Evolutionary conservation across 306 rosid species (phyloP), one percentile per base, ranked within the genome.

Genomic region (Vachellia collinsii): DNA sequence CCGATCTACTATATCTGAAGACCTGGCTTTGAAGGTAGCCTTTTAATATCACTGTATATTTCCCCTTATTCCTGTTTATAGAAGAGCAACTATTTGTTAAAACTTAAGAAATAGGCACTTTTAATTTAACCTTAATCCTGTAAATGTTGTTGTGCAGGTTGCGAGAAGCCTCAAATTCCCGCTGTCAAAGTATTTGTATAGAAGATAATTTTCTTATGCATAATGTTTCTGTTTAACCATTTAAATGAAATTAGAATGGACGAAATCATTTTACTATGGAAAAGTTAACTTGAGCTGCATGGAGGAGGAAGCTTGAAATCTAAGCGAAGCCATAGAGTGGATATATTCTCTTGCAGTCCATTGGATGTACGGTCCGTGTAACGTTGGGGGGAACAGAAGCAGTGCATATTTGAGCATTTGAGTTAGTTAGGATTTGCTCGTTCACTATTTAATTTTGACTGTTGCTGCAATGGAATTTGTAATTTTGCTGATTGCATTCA

Each of bases 121-220:
- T 29, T 29, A 29, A 29, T 29, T 2, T 29, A 29, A 29, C n/a
- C 48, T 8, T 29, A 22, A 7, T 17, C 10, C 34, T 22, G 25
- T 25, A 16, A 50, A 29, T 70, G 46, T 75, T 81, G 72, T 70
- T 81, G 71, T 61, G 77, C 96, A 95, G 99, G 99, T 92, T 48
- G 98, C 99, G 66, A 91, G 93, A 91, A 95, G 97, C 82, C 89
- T 93, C 9, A 88, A 90, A 87, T 95, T 95, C 75, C 98, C 97
- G n/a, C 85, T 95, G 56, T 89, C 97, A 17, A 95, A 89, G 83
- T 95, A 91, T 85, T 66, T 95, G 79, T 95, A 95, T 82, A 89
- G 97, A 85, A 83, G 88, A 70, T 94, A 79, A 78, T 34, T 51
- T 23, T 62, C 42, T 75, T 62, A 50, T 43, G 43, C 76, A 73